These are phyloP conservation scores for Apiospora phragmitis DNA, from an alignment of 2,329 filamentous ascomycete species.

Conservation along the genomic window DNA sequence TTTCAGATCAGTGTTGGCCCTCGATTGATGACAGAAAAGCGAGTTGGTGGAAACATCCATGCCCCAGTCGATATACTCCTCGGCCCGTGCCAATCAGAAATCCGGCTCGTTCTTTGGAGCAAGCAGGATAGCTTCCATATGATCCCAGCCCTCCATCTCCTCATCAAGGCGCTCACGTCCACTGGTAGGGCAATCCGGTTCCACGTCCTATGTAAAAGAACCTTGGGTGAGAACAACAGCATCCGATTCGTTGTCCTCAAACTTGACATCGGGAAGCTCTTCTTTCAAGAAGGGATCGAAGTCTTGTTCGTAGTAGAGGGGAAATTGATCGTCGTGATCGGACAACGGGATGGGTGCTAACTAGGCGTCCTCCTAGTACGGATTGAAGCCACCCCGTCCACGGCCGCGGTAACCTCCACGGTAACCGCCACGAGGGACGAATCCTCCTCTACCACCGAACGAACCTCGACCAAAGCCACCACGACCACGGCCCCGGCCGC, in stretches of 20 bases:
- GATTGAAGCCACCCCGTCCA: slow-evolving; percentile 55
- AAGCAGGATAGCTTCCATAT: background rate
- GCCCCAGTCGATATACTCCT: background rate
- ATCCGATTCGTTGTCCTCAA: background rate
- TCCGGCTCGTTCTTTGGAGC: background rate
- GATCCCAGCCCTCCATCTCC: background rate
- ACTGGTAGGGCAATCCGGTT: background rate
- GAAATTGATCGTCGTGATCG: background rate
- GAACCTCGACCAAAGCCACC: slow-evolving; percentile 53
- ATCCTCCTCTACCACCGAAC: slow-evolving; percentile 52
- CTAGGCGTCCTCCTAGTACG: slow-evolving; percentile 51
- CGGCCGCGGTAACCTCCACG: slow-evolving; percentile 61
- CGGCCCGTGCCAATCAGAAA: background rate
- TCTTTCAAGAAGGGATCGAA: background rate
- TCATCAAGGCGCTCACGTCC: background rate
- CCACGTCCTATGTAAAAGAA: background rate
- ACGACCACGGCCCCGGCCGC: slow-evolving; percentile 60
- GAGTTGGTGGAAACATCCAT: background rate
- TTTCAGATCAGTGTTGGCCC: background rate
- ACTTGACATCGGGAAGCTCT: background rate
- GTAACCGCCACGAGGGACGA: slow-evolving; percentile 56
- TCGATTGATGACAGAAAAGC: background rate
- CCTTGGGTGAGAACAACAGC: background rate
- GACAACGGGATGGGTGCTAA: background rate
- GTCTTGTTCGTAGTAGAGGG: background rate